Evolutionary conservation across 768 basidiomycete genomes (phyloP).

Genomic region (Rhodosporidiobolus odoratus): DNA sequence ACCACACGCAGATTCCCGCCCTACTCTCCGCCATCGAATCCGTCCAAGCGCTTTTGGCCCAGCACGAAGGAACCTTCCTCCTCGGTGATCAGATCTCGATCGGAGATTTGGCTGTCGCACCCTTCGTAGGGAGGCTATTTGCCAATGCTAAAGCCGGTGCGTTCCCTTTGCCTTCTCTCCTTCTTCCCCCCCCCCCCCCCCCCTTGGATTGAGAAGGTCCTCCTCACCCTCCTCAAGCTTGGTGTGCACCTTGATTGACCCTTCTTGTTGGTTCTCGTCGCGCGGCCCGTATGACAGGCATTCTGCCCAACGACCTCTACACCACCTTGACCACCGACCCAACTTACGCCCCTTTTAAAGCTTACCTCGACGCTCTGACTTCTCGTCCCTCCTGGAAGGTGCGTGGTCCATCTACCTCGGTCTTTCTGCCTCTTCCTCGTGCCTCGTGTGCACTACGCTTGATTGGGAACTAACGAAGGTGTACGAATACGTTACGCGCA

Average conservation of each 20-base stretch:
- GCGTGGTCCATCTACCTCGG: too few relatives aligned
- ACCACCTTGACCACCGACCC: background rate
- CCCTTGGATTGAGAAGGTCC: background rate
- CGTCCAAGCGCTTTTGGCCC: conserved; percentile 5
- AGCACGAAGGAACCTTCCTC: conserved; percentile 4
- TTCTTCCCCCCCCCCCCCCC: background rate
- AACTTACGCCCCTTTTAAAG: conserved; percentile 4
- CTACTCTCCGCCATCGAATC: background rate
- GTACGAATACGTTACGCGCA: background rate
- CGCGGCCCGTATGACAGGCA: background rate
- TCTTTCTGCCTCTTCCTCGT: background rate
- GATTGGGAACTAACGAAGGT: background rate
- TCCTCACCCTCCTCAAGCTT: background rate
- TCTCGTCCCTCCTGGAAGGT: conserved; percentile 12
- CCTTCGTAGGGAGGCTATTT: conserved; percentile 17
- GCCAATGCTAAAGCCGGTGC: background rate
- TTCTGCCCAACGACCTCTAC: background rate
- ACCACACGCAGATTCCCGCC: background rate
- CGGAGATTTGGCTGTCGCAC: conserved; percentile 22
- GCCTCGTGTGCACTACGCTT: background rate
- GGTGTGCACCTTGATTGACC: background rate
- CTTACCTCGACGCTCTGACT: conserved; percentile 2
- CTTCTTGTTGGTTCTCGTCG: background rate
- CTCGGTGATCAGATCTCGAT: conserved; percentile 15
- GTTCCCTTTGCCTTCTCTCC: background rate